Conservation (phyloP, 345 rosid species). For the Dovyalis caffra region DNA sequence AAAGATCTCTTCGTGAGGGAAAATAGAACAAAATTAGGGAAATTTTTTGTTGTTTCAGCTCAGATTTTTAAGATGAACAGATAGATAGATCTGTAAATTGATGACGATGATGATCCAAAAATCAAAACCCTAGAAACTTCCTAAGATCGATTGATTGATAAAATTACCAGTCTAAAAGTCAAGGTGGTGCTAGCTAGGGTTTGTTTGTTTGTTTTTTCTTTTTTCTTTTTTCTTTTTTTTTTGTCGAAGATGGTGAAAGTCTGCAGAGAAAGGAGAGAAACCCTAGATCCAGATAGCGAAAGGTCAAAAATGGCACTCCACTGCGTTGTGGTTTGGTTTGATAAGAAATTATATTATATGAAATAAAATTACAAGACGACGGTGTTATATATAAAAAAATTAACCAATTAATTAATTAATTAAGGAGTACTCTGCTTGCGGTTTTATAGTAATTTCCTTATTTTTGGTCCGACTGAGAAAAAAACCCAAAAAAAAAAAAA, state of each 20-base stretch:
- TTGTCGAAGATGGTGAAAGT: conserved; percentile 3
- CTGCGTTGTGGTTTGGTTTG: background rate
- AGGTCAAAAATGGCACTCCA: conserved; percentile 16
- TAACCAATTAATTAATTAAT: background rate
- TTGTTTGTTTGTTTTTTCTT: background rate
- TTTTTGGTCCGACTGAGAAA: too few species aligned
- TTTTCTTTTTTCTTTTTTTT: background rate
- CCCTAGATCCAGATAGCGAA: conserved; percentile 24
- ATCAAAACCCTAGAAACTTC: conserved; percentile 6
- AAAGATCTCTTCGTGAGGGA: background rate
- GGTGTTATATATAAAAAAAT: too few species aligned
- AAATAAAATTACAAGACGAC: background rate
- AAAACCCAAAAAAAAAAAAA: too few species aligned
- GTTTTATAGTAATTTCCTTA: too few species aligned
- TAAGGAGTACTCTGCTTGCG: background rate
- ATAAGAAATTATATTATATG: background rate
- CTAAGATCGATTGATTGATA: conserved; percentile 5
- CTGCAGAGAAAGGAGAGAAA: conserved; percentile 10
- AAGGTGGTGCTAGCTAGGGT: conserved; percentile 4
- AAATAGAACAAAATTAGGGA: conserved; percentile 11
- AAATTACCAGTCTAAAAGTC: background rate
- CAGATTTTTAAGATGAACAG: conserved; percentile 16
- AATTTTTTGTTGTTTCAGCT: background rate
- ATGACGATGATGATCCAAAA: conserved; percentile 12
- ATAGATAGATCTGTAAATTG: conserved; percentile 13